Percentiles rank a stretch among this genome's conserved stretches.
phyloP scores from a whole-genome alignment of 768 basidiomycete species.

The Boletus subparvulus region DNA sequence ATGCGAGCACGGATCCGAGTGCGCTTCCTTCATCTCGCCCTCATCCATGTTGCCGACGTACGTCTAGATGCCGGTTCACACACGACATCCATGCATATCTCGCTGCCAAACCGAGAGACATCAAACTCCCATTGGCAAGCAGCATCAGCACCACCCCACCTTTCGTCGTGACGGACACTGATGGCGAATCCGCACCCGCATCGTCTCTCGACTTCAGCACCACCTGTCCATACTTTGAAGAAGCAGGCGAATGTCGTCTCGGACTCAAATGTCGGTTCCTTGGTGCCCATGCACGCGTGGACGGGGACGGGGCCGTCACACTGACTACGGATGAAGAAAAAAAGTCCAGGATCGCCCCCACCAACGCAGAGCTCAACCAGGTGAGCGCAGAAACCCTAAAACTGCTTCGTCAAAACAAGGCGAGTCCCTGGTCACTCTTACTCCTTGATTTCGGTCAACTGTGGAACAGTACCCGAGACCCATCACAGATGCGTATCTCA shows the following conservation, averaged over 20 bases:
- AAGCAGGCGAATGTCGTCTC: constrained; percentile 32
- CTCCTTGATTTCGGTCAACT: not conserved
- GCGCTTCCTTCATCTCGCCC: constrained; percentile 16
- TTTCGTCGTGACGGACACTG: constrained; percentile 39
- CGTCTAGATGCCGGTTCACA: constrained; percentile 66
- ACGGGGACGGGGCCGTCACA: constrained; percentile 44
- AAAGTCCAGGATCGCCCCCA: constrained; percentile 45
- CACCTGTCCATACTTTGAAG: constrained; percentile 27
- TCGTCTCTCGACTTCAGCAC: constrained; percentile 24
- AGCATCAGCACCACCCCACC: constrained; percentile 50
- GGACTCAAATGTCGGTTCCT: constrained; percentile 93
- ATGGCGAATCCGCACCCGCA: not conserved
- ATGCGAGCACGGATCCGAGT: constrained; percentile 74
- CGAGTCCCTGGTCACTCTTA: constrained; percentile 25
- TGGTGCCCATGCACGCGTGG: constrained; percentile 63
- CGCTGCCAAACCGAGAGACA: constrained; percentile 68
- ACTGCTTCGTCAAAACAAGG: constrained; percentile 67
- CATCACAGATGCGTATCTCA: constrained; percentile 59
- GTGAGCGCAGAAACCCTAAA: constrained; percentile 57
- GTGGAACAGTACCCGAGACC: constrained; percentile 60
- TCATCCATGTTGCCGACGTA: not conserved
- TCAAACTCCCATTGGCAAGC: constrained; percentile 52
- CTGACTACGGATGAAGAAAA: constrained; percentile 59
- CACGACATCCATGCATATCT: constrained; percentile 82
- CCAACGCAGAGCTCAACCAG: constrained; percentile 69